A percentile compares a stretch with the other conserved stretches of the same genome.
These are phyloP conservation scores for Gracilaria vermiculophylla DNA, from an alignment of 23 red algal species.

Conservation along the genomic window DNA sequence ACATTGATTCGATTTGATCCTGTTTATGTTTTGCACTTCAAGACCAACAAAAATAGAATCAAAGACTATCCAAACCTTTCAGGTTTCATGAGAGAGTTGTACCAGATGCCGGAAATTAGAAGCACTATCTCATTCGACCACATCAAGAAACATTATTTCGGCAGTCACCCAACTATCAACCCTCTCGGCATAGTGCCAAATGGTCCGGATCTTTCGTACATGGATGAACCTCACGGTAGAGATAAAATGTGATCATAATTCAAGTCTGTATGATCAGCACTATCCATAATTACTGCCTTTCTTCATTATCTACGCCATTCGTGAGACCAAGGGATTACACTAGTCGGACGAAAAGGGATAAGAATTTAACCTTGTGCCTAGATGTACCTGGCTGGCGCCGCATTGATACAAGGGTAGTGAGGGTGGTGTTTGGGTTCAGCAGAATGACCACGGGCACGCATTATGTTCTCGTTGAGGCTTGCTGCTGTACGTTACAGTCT, in stretches of 20 bases:
- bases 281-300: no score
- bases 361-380: no score
- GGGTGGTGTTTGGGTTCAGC: no score
- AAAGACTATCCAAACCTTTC: slow-evolving; percentile 78
- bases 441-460: no score
- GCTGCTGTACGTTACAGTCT: no score
- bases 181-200: slow-evolving; percentile 78
- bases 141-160: slow-evolving; percentile 90
- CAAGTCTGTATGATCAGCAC: no score
- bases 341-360: no score
- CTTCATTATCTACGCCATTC: no score
- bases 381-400: no score
- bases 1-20: slow-evolving; percentile 91
- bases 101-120: slow-evolving; percentile 60
- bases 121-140: slow-evolving; percentile 75
- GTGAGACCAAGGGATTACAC: no score
- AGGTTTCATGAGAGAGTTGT: slow-evolving; percentile 75
- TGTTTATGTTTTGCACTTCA: slow-evolving; percentile 90
- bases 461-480: no score
- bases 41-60: slow-evolving; percentile 74
- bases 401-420: no score
- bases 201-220: slow-evolving; percentile 73
- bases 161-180: slow-evolving; percentile 83
- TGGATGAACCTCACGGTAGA: slow-evolving; percentile 54
- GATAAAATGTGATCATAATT: slow-evolving; percentile 42